phyloP scores from a whole-genome alignment of 2,329 filamentous ascomycete species.

The Pseudogymnoascus destructans region DNA sequence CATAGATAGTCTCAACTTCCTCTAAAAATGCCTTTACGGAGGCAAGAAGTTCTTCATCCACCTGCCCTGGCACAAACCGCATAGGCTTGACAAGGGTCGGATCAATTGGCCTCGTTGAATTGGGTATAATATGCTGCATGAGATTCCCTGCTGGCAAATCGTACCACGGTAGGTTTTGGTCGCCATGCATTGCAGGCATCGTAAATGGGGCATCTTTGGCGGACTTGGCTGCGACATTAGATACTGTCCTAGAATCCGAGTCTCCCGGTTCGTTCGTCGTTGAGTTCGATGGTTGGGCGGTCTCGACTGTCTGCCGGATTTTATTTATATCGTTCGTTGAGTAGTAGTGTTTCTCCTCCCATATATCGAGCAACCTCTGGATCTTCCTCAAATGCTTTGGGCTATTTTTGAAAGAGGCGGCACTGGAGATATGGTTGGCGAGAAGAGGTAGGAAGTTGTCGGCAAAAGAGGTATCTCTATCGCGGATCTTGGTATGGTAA shows the following conservation, averaged over 20 bases:
- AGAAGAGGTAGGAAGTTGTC: slow-evolving; percentile 45
- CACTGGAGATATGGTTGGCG: slow-evolving; percentile 45
- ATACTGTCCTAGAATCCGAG: slow-evolving; percentile 22
- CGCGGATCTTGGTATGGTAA: slow-evolving; percentile 49
- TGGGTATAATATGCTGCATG: slow-evolving; percentile 64
- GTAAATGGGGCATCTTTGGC: slow-evolving; percentile 43
- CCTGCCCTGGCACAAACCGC: slow-evolving; percentile 54
- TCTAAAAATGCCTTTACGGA: slow-evolving; percentile 59
- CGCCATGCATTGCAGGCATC: slow-evolving; percentile 66
- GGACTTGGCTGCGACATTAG: slow-evolving; percentile 42
- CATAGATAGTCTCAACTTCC: slow-evolving; percentile 57
- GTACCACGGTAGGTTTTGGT: slow-evolving; percentile 60
- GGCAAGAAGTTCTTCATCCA: slow-evolving; percentile 48
- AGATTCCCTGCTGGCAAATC: slow-evolving; percentile 73
- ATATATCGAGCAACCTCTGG: slow-evolving; percentile 50
- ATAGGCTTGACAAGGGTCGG: slow-evolving; percentile 58
- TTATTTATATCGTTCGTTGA: slow-evolving; percentile 38
- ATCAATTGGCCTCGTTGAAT: slow-evolving; percentile 62
- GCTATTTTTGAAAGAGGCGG: slow-evolving; percentile 44
- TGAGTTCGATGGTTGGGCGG: slow-evolving; percentile 25
- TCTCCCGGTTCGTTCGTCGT: slow-evolving; percentile 18
- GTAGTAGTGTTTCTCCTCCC: slow-evolving; percentile 57
- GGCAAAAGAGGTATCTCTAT: slow-evolving; percentile 38
- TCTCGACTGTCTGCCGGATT: slow-evolving; percentile 45
- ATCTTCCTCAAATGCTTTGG: slow-evolving; percentile 57